A percentile compares a stretch with the other conserved stretches of the same genome.
Evolutionary conservation across 495 filamentous ascomycete genomes (phyloP).

Genomic region (Talaromyces liani): DNA sequence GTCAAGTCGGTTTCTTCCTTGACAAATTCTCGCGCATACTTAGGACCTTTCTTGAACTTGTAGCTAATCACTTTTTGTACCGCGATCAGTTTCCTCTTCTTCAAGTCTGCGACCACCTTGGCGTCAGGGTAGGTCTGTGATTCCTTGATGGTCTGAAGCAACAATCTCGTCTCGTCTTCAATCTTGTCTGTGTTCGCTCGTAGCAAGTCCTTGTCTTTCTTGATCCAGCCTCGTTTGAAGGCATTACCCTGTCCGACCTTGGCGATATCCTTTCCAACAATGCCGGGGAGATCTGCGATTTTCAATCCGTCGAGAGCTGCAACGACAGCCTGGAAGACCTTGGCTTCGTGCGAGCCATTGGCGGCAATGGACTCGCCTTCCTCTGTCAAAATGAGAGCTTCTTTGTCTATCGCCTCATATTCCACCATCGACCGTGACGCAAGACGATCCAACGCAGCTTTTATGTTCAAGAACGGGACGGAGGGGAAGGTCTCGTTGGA

Average conservation of each 20-base stretch:
- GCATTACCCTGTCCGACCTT: conserved; percentile 94
- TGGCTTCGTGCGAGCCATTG: conserved; percentile 89
- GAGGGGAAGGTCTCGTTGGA: conserved; percentile 73
- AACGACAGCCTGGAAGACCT: conserved; percentile 81
- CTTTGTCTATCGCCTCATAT: conserved; percentile 74
- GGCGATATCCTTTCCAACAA: conserved; percentile 76
- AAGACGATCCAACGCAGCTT: conserved; percentile 81
- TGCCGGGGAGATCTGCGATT: conserved; percentile 65
- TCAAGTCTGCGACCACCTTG: conserved; percentile 70
- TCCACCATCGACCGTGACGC: conserved; percentile 75
- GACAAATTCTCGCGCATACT: conserved; percentile 75
- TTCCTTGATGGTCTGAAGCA: conserved; percentile 60
- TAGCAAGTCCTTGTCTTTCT: conserved; percentile 68
- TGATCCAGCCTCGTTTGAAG: conserved; percentile 95
- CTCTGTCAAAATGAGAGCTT: conserved; percentile 67
- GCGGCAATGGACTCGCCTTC: conserved; percentile 72
- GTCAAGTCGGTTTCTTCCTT: conserved; percentile 96
- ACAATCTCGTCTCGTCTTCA: conserved; percentile 67
- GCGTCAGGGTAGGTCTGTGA: conserved; percentile 59
- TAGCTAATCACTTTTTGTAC: conserved; percentile 80
- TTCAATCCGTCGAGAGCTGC: conserved; percentile 71
- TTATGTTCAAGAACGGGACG: conserved; percentile 61
- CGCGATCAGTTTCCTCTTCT: conserved; percentile 79
- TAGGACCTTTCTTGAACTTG: conserved; percentile 74
- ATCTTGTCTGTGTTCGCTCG: conserved; percentile 57